These are phyloP conservation scores for Mycotypha africana DNA, from an alignment of 371 early-diverging fungal genomes.

Conservation along the genomic window DNA sequence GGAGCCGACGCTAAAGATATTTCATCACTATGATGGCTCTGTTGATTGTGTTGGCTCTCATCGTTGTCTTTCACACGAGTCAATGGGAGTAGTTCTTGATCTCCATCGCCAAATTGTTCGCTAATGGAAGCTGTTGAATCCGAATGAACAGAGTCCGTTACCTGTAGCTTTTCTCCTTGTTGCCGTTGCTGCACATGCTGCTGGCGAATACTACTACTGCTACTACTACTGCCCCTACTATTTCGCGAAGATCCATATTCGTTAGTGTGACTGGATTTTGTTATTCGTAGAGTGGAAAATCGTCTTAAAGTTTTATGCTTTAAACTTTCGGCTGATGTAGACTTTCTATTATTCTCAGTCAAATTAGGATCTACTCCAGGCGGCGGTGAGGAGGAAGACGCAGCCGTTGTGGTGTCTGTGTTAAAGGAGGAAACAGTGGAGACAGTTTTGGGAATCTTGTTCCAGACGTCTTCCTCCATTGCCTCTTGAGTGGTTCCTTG, in stretches of 20 bases:
- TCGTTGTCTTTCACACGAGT: neutral
- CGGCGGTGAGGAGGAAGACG: neutral
- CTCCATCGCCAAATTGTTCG: neutral
- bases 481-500: constrained; percentile 42
- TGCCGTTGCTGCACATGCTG: neutral
- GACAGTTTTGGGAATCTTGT: constrained; percentile 59
- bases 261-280: constrained; percentile 2
- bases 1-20: neutral
- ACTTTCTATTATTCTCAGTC: neutral
- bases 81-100: neutral
- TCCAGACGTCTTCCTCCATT: constrained; percentile 68
- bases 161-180: too few relatives aligned
- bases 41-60: neutral
- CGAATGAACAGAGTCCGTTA: neutral
- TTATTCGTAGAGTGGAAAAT: constrained; percentile 13
- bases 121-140: neutral
- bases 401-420: neutral
- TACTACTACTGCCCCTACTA: neutral
- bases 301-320: constrained; percentile 9
- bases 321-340: neutral
- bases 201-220: neutral
- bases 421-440: neutral
- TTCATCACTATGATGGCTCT: neutral
- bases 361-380: too few relatives aligned
- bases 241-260: neutral